phyloP scores from a whole-genome alignment of 495 filamentous ascomycete genomes.

The Geoglossum glabrum region DNA sequence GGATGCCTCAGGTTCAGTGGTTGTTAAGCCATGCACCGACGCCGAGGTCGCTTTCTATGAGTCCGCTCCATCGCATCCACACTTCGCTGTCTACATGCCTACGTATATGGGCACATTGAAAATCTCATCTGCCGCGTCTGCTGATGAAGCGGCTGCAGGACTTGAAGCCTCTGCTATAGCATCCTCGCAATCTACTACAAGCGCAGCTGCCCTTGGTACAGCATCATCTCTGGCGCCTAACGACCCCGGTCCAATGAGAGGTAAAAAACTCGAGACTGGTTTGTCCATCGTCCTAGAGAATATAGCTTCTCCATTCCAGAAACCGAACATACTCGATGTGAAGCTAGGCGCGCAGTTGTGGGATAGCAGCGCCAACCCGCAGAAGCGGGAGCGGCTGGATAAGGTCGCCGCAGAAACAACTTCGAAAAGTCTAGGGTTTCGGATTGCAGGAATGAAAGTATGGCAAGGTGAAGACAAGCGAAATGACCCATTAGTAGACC shows the following conservation, averaged over 20 bases:
- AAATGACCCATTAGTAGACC: constrained; percentile 24
- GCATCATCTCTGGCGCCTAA: constrained; percentile 3
- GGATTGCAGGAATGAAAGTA: constrained; percentile 86
- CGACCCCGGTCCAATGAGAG: constrained; percentile 21
- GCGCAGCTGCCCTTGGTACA: constrained; percentile 13
- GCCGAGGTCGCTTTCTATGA: constrained; percentile 89
- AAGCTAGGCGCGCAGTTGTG: constrained; percentile 78
- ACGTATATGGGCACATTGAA: constrained; percentile 60
- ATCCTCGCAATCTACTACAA: not conserved
- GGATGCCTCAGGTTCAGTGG: constrained; percentile 61
- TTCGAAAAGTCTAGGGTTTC: constrained; percentile 58
- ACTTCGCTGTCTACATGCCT: constrained; percentile 63
- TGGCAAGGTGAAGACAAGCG: constrained; percentile 37
- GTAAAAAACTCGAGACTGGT: constrained; percentile 35
- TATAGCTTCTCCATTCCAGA: constrained; percentile 56
- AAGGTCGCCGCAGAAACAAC: constrained; percentile 63
- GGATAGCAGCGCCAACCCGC: constrained; percentile 57
- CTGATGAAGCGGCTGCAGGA: constrained; percentile 6
- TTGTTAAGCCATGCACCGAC: constrained; percentile 86
- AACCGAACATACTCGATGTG: constrained; percentile 84
- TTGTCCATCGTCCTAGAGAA: constrained; percentile 76
- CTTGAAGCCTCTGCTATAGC: not conserved
- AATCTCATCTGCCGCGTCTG: constrained; percentile 24
- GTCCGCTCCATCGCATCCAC: constrained; percentile 43
- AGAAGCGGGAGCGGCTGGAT: constrained; percentile 65